These are phyloP conservation scores for Acanthamoeba polyphaga DNA, from an alignment of 208 protist genomes.

Conservation along the genomic window DNA sequence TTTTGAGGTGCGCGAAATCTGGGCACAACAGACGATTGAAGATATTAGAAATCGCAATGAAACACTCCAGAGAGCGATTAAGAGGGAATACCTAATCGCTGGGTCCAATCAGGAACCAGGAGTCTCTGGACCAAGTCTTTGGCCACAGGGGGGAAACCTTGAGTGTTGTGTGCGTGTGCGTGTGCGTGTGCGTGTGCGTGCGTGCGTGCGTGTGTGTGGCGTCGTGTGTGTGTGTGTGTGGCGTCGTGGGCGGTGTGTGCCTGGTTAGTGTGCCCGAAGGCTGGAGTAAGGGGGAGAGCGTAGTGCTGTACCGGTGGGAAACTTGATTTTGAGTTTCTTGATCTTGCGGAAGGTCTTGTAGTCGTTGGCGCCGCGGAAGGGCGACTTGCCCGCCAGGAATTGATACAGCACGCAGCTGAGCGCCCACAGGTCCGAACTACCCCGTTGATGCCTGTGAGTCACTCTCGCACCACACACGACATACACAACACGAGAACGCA, in stretches of 20 bases:
- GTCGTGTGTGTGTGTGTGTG: too few species aligned
- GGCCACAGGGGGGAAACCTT: neutral
- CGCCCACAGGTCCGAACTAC: conserved; percentile 86
- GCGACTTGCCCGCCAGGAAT: conserved; percentile 78
- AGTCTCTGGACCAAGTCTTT: conserved; percentile 81
- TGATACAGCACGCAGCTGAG: conserved; percentile 88
- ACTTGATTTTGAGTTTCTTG: neutral
- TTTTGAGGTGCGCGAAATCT: conserved; percentile 84
- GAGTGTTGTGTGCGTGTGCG: too few species aligned
- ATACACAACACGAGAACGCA: too few species aligned
- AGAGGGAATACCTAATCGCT: neutral
- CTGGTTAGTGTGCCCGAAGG: too few species aligned
- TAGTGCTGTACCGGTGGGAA: conserved; percentile 76
- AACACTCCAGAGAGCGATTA: too few species aligned
- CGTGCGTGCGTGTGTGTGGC: too few species aligned
- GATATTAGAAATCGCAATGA: too few species aligned
- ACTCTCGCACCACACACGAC: too few species aligned
- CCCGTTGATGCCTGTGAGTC: neutral
- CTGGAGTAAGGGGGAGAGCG: too few species aligned
- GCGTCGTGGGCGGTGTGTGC: too few species aligned
- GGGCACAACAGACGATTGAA: neutral
- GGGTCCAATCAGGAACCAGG: conserved; percentile 66
- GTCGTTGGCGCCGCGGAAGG: conserved; percentile 83
- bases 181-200: too few species aligned
- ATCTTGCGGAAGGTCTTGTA: conserved; percentile 81